Conservation (phyloP, 345 rosid species). For the Salix exigua region DNA sequence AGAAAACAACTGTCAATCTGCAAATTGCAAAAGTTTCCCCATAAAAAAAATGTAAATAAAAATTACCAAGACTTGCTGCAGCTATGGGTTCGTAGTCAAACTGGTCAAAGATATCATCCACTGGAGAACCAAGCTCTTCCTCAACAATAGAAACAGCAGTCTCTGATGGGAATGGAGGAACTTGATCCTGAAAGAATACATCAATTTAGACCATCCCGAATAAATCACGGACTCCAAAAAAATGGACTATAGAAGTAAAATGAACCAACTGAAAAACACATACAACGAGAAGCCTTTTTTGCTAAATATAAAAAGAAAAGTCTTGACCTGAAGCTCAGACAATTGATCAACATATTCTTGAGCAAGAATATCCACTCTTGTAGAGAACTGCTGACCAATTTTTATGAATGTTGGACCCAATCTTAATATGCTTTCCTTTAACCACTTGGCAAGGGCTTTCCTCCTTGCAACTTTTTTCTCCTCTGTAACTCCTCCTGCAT, state of each 20-base stretch:
- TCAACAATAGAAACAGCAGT: conserved; percentile 77
- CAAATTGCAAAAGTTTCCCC: conserved; percentile 12
- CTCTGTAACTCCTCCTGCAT: conserved; percentile 91
- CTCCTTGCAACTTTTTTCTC: conserved; percentile 61
- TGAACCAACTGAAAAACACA: background rate
- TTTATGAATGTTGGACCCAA: conserved; percentile 97
- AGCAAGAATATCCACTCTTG: conserved; percentile 96
- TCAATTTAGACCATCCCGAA: conserved; percentile 9
- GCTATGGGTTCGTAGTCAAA: conserved; percentile 95
- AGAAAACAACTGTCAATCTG: background rate
- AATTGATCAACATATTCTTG: conserved; percentile 97
- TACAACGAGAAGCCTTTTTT: background rate
- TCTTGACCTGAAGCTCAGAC: conserved; percentile 88
- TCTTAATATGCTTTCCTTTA: conserved; percentile 84
- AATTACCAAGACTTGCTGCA: conserved; percentile 96
- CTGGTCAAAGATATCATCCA: conserved; percentile 59
- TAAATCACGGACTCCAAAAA: background rate
- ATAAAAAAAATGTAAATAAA: conserved; percentile 6
- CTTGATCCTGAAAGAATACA: conserved; percentile 74
- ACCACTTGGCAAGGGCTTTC: conserved; percentile 85
- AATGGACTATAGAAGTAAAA: background rate
- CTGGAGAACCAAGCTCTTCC: conserved; percentile 87
- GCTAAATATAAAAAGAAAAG: conserved; percentile 3
- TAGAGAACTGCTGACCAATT: conserved; percentile 96
- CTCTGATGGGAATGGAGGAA: conserved; percentile 95